Conservation (phyloP, 2,329 filamentous ascomycete species). For the Sporothrix dimorphospora region DNA sequence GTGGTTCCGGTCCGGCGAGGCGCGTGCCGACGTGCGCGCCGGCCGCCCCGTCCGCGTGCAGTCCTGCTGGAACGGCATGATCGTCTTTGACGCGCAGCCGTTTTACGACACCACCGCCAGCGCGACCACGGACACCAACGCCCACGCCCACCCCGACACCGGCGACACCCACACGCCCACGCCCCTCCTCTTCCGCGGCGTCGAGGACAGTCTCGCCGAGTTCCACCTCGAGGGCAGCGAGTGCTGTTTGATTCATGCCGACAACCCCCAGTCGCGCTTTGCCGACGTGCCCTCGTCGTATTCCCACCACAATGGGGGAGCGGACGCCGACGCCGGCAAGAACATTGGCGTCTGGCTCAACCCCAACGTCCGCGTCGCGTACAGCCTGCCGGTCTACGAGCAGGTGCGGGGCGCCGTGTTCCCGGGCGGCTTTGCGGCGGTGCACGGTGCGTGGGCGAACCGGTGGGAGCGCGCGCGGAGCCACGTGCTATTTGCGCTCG, state of each 20-base stretch:
- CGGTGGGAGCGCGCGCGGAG: constrained; percentile 53
- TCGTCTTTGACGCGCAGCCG: constrained; percentile 49
- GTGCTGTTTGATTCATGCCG: constrained; percentile 76
- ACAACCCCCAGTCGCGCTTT: constrained; percentile 60
- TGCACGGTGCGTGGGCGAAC: constrained; percentile 63
- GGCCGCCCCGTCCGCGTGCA: constrained; percentile 59
- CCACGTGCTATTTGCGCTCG: constrained; percentile 44
- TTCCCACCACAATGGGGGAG: background rate
- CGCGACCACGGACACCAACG: background rate
- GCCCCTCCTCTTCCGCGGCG: constrained; percentile 62
- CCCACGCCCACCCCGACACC: constrained; percentile 32
- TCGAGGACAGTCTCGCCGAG: constrained; percentile 63
- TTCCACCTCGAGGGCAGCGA: constrained; percentile 74
- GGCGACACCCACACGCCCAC: background rate
- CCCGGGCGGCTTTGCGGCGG: constrained; percentile 52
- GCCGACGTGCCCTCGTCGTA: constrained; percentile 14
- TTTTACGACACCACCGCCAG: constrained; percentile 45
- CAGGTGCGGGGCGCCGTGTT: constrained; percentile 51
- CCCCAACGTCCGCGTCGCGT: constrained; percentile 69
- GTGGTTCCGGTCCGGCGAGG: constrained; percentile 55
- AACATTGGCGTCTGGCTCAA: constrained; percentile 66
- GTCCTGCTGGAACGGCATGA: constrained; percentile 72
- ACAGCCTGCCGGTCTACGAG: constrained; percentile 58
- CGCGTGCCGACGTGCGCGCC: constrained; percentile 51
- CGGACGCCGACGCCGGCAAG: constrained; percentile 28